phyloP scores from a whole-genome alignment of 345 rosid species.

The Anastatica hierochuntica region DNA sequence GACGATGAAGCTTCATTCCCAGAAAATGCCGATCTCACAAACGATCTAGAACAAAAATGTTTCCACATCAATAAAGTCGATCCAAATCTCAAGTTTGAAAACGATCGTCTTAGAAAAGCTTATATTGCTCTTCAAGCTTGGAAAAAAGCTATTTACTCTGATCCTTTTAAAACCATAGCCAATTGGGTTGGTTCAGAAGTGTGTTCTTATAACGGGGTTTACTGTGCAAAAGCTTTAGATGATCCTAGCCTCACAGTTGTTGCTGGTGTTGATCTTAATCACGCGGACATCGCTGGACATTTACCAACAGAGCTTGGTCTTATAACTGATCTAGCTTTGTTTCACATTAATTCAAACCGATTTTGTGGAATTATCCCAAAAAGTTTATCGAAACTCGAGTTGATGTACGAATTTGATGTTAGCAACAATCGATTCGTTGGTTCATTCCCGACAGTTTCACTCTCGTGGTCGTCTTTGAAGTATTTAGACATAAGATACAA shows the following conservation, averaged over 20 bases:
- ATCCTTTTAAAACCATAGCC: constrained; percentile 38
- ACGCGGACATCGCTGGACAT: constrained; percentile 53
- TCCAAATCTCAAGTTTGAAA: constrained; percentile 32
- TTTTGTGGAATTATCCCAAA: constrained; percentile 61
- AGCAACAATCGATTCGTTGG: constrained; percentile 67
- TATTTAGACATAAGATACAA: constrained; percentile 54
- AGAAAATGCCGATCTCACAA: constrained; percentile 24
- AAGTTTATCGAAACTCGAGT: constrained; percentile 32
- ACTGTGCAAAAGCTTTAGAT: constrained; percentile 46
- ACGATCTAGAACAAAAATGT: constrained; percentile 20
- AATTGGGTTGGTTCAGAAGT: constrained; percentile 60
- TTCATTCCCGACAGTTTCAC: constrained; percentile 33
- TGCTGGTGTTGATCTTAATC: constrained; percentile 62
- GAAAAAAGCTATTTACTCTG: constrained; percentile 50
- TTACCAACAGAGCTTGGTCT: constrained; percentile 50
- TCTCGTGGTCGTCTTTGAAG: constrained; percentile 35
- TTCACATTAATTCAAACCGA: constrained; percentile 62
- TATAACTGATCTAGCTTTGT: constrained; percentile 47
- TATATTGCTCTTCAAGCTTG: constrained; percentile 57
- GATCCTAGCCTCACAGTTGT: constrained; percentile 35
- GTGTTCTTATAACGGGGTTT: constrained; percentile 52
- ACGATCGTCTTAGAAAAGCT: constrained; percentile 37
- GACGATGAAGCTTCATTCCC: constrained; percentile 31
- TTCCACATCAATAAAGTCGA: constrained; percentile 10
- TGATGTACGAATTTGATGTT: constrained; percentile 52